A percentile compares a stretch with the other conserved stretches of the same genome.
Evolutionary conservation across 2,329 filamentous ascomycete species (phyloP).

Genomic region (Sclerotiophoma versabilis): DNA sequence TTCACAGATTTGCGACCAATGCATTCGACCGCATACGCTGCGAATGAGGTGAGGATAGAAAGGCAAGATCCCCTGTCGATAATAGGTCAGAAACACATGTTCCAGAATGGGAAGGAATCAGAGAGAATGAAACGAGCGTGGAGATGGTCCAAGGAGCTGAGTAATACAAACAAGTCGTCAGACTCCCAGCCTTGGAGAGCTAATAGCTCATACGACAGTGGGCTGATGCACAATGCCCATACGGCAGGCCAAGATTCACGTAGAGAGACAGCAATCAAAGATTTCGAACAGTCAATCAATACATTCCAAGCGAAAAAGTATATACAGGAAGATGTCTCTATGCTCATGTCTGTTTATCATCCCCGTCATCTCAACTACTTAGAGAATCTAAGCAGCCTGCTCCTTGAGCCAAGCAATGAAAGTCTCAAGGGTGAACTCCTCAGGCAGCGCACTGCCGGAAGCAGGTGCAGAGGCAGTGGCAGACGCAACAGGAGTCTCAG

Average conservation of each 20-base stretch:
- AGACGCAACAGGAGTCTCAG: slow-evolving; percentile 13
- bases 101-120: too few species aligned
- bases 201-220: background rate
- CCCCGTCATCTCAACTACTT: background rate
- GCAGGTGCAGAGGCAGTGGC: slow-evolving; percentile 10
- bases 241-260: too few species aligned
- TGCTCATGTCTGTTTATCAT: background rate
- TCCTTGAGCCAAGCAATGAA: slow-evolving; percentile 35
- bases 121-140: too few species aligned
- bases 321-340: slow-evolving; percentile 15
- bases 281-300: slow-evolving; percentile 6
- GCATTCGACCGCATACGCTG: too few species aligned
- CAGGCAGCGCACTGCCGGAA: slow-evolving; percentile 28
- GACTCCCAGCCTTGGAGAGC: too few species aligned
- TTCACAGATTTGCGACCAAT: too few species aligned
- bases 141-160: too few species aligned
- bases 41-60: too few species aligned
- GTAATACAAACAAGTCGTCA: too few species aligned
- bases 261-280: too few species aligned
- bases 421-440: slow-evolving; percentile 33
- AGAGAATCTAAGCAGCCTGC: slow-evolving; percentile 19
- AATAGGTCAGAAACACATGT: too few species aligned
- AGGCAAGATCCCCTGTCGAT: too few species aligned
- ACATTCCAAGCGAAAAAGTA: slow-evolving; percentile 6
- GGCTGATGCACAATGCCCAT: background rate